phyloP scores from a whole-genome alignment of 768 basidiomycete genomes.

The Boletus sp. region DNA sequence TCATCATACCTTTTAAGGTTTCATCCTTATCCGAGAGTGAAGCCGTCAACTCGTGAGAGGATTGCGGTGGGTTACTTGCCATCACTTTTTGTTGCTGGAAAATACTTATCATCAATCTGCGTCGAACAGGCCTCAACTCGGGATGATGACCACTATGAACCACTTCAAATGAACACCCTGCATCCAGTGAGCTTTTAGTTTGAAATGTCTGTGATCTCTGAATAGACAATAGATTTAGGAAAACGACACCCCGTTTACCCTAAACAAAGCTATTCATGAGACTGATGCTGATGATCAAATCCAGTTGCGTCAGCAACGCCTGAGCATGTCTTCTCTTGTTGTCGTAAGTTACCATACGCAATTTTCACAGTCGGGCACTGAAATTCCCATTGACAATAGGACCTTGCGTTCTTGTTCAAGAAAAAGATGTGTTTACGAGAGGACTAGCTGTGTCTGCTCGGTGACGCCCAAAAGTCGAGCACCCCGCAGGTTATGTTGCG shows the following conservation, averaged over 20 bases:
- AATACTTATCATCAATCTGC: constrained; percentile 1
- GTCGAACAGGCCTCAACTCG: constrained; percentile 4
- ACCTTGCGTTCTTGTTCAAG: constrained; percentile 18
- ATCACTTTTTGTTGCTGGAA: constrained; percentile 4
- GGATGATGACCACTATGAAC: background rate
- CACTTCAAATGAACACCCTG: background rate
- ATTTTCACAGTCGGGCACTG: background rate
- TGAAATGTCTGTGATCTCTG: background rate
- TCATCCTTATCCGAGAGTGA: constrained; percentile 30
- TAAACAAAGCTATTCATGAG: constrained; percentile 9
- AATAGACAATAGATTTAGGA: constrained; percentile 12
- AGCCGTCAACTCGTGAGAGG: constrained; percentile 23
- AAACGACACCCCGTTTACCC: background rate
- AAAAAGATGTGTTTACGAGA: constrained; percentile 3
- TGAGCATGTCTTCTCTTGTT: constrained; percentile 20
- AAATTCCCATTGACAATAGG: constrained; percentile 15
- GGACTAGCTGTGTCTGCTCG: background rate
- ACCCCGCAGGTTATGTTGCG: background rate
- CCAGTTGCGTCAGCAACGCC: constrained; percentile 7
- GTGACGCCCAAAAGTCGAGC: background rate
- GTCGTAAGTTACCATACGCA: constrained; percentile 16
- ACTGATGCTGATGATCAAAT: background rate
- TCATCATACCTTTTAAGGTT: constrained; percentile 29
- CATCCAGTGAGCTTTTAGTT: constrained; percentile 2
- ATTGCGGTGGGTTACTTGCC: constrained; percentile 14